Base-by-base conservation (phyloP, 306 rosid genomes). In the Prunus mume region DNA sequence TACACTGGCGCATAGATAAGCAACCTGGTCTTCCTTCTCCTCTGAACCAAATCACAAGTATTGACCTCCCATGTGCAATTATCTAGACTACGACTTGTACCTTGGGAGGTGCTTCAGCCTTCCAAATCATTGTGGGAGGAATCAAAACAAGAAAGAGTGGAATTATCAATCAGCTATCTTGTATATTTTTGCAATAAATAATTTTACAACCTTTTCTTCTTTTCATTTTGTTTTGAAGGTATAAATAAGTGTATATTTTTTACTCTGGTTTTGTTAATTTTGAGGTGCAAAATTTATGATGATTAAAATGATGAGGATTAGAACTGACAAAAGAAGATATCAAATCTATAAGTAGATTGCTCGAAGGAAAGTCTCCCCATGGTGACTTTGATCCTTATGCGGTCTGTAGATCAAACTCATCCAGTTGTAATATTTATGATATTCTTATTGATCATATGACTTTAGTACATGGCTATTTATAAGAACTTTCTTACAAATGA, bases 261-360 rank as follows among this genome's bases (percentile, higher is more conserved):
- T 64, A 77, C 68, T 76, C 52, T 65, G 51, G 50, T 64, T 13
- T 41, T 79, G 49, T 76, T 78, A 69, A 46, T 72, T 78, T 51
- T 73, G 82, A 93, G 99, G 99, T 89, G 87, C 81, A 95, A 89
- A 80, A 54, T 92, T 78, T 80, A 80, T 71, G 99, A 92, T 69
- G 96, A 91, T 63, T 81, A 79, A 80, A 94, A 94, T 75, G 97
- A 90, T 24, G 99, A 95, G 89, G 86, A 9, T 51, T 95, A 41
- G 90, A 89, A 79, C 73, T 92, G 49, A 88, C 92, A 41, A 88
- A 87, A 73, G 84, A 89, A 74, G 97, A 95, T 66, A 72, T 89
- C 73, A 90, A 81, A 79, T 65, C 88, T 28, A 77, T 95, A 54
- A 83, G 87, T 8, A 89, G 85, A 80, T 67, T 92, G 77, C 86